Evolutionary conservation across 73 alveolate genomes (phyloP), one percentile per base, ranked within the genome.

Genomic region (Paramecium biaurelia): DNA sequence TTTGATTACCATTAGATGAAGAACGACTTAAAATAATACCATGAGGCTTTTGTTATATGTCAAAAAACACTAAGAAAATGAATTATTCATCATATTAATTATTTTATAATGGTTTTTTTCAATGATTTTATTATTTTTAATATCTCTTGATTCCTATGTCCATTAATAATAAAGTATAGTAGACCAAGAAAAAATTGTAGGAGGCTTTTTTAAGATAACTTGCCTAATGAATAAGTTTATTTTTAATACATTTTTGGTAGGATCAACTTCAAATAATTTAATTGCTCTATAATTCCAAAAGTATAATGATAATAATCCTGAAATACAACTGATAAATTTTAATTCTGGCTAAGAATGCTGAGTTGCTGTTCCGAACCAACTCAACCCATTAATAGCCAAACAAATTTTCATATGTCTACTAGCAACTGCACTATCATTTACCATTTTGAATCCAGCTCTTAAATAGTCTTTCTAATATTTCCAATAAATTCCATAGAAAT

Each of bases 401-500:
- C 59, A 72, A 2, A 30, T 12, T 37, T 72, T 35, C 90, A 79
- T 79, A 23, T 45, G 42, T 24, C 18, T 23, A 20, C 90, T 45
- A 7, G 92, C 94, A 11, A 28, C 57, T 2, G 30, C 21, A 43
- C 47, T 32, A 6, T 70, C 88, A 89, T 89, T 82, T 26, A 58
- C 28, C 99, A 96, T 96, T 72, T 94, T 94, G 76, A 92, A 96
- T 34, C 99, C 99, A 10, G 98, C 99, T 45, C 86, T 95, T 76
- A 82, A 57, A 72, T 95, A 96, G 85, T 96, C 99, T 37, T 88
- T 84, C 67, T 93, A 63, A 84, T 96, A 89, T 72, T 87, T 95
- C 92, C 97, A 96, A 34, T 92, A 93, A 57, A 96, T 96, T 7
- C 98, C 99, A 92, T 95, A 96, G 68, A 96, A 94, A 85, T 96